phyloP scores from a whole-genome alignment of 345 rosid species.

The Gossypium turneri region DNA sequence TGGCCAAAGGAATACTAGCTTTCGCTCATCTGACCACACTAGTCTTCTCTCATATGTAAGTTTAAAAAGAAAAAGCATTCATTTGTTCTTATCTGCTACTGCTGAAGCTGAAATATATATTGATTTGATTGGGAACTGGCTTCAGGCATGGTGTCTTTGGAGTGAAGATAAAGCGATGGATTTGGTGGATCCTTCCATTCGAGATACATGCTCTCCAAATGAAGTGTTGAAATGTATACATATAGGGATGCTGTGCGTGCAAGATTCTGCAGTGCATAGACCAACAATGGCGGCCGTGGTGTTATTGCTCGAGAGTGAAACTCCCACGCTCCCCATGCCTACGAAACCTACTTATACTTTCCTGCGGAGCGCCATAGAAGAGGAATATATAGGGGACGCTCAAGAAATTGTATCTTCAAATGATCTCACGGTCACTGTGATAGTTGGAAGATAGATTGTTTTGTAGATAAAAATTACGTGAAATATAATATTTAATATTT shows the following conservation, averaged over 20 bases:
- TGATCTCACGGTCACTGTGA: constrained; percentile 46
- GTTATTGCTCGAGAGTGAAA: constrained; percentile 61
- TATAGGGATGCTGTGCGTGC: constrained; percentile 75
- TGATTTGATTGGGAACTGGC: background rate
- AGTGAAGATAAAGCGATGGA: constrained; percentile 56
- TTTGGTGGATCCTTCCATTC: constrained; percentile 51
- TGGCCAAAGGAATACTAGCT: constrained; percentile 52
- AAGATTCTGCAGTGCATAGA: constrained; percentile 62
- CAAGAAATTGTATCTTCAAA: constrained; percentile 50
- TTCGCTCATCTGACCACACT: constrained; percentile 33
- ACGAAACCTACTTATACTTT: constrained; percentile 57
- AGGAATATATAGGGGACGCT: constrained; percentile 27
- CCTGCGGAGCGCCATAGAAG: constrained; percentile 38
- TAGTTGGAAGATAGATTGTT: constrained; percentile 45
- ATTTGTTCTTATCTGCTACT: background rate
- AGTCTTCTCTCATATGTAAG: constrained; percentile 58
- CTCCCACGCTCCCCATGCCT: constrained; percentile 46
- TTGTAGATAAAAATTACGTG: background rate
- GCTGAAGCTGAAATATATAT: background rate
- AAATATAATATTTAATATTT: background rate
- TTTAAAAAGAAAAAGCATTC: constrained; percentile 12
- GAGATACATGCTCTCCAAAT: constrained; percentile 29
- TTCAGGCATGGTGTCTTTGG: constrained; percentile 81
- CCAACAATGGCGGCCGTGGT: constrained; percentile 64
- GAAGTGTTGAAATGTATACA: constrained; percentile 72